These are phyloP conservation scores for Clarireedia sp. DNA, from an alignment of 2,329 filamentous ascomycete species.

Conservation along the genomic window DNA sequence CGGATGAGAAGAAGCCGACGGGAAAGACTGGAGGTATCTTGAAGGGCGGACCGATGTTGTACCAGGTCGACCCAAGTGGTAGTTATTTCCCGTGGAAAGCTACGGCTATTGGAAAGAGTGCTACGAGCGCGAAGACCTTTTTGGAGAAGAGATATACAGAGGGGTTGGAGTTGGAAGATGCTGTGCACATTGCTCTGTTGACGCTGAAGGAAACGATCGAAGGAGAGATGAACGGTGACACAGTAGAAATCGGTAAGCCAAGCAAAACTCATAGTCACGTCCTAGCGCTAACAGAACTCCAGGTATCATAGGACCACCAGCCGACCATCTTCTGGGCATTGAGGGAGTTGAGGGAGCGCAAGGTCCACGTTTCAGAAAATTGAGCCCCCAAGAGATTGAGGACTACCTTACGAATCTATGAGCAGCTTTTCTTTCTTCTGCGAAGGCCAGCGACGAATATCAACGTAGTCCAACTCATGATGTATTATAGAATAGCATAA, in stretches of 20 bases:
- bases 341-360: constrained; percentile 80
- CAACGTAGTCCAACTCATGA: constrained; percentile 13
- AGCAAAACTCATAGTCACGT: not conserved
- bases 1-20: constrained; percentile 63
- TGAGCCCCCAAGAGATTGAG: constrained; percentile 97
- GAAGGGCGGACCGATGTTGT: constrained; percentile 93
- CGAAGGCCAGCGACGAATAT: constrained; percentile 14
- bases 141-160: constrained; percentile 98
- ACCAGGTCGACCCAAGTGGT: constrained; percentile 97
- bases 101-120: constrained; percentile 97
- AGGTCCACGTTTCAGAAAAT: constrained; percentile 84
- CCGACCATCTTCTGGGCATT: constrained; percentile 84
- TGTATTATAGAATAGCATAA: constrained; percentile 33
- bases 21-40: constrained; percentile 92
- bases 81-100: constrained; percentile 99
- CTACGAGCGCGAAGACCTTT: constrained; percentile 97
- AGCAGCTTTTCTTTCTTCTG: constrained; percentile 16
- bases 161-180: constrained; percentile 92
- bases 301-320: constrained; percentile 94
- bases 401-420: constrained; percentile 98
- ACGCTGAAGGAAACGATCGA: constrained; percentile 99
- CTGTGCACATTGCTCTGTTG: constrained; percentile 93
- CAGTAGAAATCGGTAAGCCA: constrained; percentile 84
- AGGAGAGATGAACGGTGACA: constrained; percentile 98
- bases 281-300: constrained; percentile 23